phyloP scores from a whole-genome alignment of 78 protist species.

The Creolimax fragrantissima region DNA sequence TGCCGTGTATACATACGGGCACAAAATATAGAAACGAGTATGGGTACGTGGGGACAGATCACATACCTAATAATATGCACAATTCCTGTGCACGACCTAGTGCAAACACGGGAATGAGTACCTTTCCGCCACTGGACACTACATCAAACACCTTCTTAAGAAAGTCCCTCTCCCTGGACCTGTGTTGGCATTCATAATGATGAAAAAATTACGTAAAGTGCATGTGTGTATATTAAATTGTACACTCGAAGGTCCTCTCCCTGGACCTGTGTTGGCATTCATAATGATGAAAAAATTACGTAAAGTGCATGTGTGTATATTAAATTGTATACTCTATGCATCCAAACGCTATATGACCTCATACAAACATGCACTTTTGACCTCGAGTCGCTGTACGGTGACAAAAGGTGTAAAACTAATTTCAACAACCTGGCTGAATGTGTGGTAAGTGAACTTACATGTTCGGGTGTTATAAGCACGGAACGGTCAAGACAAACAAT shows the following conservation, averaged over 20 bases:
- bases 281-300: neutral
- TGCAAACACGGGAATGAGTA: conserved; percentile 92
- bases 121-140: conserved; percentile 62
- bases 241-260: conserved; percentile 90
- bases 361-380: too few relatives aligned
- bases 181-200: neutral
- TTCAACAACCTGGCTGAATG: too few relatives aligned
- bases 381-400: too few relatives aligned
- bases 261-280: conserved; percentile 35
- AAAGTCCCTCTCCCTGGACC: conserved; percentile 83
- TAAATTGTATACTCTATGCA: conserved; percentile 39
- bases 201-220: neutral
- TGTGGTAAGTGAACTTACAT: too few relatives aligned
- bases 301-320: neutral
- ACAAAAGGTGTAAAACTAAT: too few relatives aligned
- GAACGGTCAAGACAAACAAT: too few relatives aligned
- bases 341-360: too few relatives aligned
- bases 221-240: neutral
- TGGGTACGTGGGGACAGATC: too few relatives aligned
- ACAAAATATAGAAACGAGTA: too few relatives aligned
- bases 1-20: too few relatives aligned
- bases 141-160: conserved; percentile 69
- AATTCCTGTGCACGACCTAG: conserved; percentile 97
- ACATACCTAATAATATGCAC: conserved; percentile 81
- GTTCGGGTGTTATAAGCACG: too few relatives aligned